phyloP scores from a whole-genome alignment of 2,329 filamentous ascomycete genomes.

The Bipolaris zeicola region DNA sequence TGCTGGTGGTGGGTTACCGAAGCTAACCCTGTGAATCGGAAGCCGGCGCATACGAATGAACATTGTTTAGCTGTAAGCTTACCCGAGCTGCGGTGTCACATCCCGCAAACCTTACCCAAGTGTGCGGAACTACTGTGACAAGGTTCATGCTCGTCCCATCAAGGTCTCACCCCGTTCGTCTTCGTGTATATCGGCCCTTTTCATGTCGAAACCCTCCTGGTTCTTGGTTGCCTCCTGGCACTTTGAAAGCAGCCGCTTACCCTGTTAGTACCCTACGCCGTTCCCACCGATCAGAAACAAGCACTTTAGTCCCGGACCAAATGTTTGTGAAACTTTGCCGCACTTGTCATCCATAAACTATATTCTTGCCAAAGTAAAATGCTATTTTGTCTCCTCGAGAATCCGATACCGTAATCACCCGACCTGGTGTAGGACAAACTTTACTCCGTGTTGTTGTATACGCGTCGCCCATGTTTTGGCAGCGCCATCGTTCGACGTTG shows the following conservation, averaged over 20 bases:
- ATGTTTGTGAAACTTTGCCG: conserved; percentile 7
- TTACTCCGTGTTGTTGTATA: not conserved
- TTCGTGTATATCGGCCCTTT: conserved; percentile 9
- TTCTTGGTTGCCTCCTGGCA: not conserved
- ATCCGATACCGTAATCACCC: not conserved
- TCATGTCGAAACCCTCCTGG: conserved; percentile 11
- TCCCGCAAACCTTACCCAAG: conserved; percentile 10
- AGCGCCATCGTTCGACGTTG: not conserved
- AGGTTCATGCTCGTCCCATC: not conserved
- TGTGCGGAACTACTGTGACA: conserved; percentile 6
- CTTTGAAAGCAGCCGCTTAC: conserved; percentile 10
- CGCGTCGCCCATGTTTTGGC: not conserved
- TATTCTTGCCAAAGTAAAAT: not conserved
- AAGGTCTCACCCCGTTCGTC: conserved; percentile 6
- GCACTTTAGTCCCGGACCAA: not conserved
- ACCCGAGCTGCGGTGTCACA: conserved; percentile 6
- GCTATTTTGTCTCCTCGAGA: not conserved
- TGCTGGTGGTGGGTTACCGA: not conserved
- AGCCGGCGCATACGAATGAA: not conserved
- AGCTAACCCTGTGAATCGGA: not conserved
- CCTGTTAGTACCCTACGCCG: conserved; percentile 9
- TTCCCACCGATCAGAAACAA: conserved; percentile 4
- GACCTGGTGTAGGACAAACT: not conserved
- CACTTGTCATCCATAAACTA: conserved; percentile 8
- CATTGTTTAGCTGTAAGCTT: not conserved